phyloP scores from a whole-genome alignment of 1,284 basidiomycete species.

The Boletellus deceptivus region DNA sequence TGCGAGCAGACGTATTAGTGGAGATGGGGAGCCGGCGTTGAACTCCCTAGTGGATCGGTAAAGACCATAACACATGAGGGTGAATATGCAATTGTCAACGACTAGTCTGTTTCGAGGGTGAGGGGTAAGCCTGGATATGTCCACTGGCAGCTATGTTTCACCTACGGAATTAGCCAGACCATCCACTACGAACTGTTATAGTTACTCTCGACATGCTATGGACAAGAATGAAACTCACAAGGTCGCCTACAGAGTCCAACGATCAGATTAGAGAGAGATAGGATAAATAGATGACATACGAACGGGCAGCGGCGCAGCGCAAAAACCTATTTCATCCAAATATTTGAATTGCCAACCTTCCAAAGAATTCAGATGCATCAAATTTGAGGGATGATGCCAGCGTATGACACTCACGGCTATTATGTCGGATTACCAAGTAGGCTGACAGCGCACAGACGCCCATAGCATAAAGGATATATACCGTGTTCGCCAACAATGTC shows the following conservation, averaged over 20 bases:
- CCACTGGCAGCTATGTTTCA: not conserved
- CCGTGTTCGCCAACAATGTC: not conserved
- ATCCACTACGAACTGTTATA: conserved; percentile 15
- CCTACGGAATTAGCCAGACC: conserved; percentile 15
- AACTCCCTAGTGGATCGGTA: not conserved
- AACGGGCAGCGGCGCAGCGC: not conserved
- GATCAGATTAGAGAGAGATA: not conserved
- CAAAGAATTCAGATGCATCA: not conserved
- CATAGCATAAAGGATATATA: conserved; percentile 15
- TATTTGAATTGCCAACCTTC: conserved; percentile 8
- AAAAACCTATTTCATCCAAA: conserved; percentile 11
- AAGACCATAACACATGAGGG: conserved; percentile 7
- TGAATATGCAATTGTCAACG: no score
- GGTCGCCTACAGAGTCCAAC: not conserved
- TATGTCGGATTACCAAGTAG: not conserved
- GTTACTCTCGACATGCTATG: no score
- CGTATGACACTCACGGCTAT: not conserved
- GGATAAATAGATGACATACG: conserved; percentile 10
- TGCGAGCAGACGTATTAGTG: conserved; percentile 12
- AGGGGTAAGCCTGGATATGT: no score
- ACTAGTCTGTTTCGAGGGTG: no score
- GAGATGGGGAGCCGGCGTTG: conserved; percentile 3
- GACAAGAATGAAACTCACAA: conserved; percentile 6
- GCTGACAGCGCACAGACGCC: not conserved
- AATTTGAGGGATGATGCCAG: not conserved